Evolutionary conservation across 768 basidiomycete species (phyloP), one percentile per base, ranked within the genome.

Genomic region (Phylloporus rhodoxanthus): DNA sequence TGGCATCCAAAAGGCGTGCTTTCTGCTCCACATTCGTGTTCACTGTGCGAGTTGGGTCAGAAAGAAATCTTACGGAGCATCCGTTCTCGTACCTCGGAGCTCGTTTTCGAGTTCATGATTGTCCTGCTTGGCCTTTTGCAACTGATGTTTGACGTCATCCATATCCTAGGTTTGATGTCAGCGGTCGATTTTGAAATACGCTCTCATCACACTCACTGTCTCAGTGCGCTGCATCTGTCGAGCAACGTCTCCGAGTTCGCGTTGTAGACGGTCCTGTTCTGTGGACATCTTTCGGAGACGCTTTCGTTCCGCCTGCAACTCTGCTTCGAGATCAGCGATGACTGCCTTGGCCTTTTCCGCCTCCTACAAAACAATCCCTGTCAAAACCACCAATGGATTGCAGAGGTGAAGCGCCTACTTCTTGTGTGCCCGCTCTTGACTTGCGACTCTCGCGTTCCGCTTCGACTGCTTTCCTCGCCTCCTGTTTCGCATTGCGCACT

Each of bases 51-150:
- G 28, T 20, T 5, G 8, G 23, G 25, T 47, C 61, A 50, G 45
- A n/a, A 25, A 41, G n/a, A 10, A 5, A 36, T 19, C 39, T 19
- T 9, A 2, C 7, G 30, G 15, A 26, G 23, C 21, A 47, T 15
- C 15, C 3, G 23, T n/a, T 25, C 17, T 59, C 77, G 23, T 61
- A 86, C 88, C 75, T 69, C 85, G 77, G 38, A 91, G 73, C 51
- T 91, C 87, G 42, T 70, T 74, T 64, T 91, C 88, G 23, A 92
- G 72, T 17, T 80, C 79, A 21, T 80, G 75, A 54, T 85, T 91
- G 58, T 88, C 84, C 50, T 81, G 78, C 67, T 88, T 91, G 65
- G 80, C 71, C 48, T 73, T 75, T 38, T 83, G 79, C 7, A 91
- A 65, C 29, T 91, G 82, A 11, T 75, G 66, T 55, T 80, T 83